phyloP scores from a whole-genome alignment of 768 basidiomycete genomes.

The Melanogaster broomeanus region DNA sequence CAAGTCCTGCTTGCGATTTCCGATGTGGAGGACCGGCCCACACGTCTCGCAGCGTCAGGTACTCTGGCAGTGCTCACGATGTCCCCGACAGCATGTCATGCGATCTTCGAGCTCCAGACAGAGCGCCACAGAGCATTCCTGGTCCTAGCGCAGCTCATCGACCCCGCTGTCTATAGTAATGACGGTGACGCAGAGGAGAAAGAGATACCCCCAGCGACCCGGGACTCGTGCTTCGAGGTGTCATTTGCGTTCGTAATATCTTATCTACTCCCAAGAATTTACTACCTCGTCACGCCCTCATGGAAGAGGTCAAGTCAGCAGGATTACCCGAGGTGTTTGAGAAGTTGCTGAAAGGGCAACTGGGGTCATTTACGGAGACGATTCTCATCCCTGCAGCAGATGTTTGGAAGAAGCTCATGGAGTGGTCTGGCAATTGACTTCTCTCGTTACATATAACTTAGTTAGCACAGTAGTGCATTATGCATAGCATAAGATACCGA shows the following conservation, averaged over 20 bases:
- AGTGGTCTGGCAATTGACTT: slow-evolving; percentile 10
- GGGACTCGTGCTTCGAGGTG: slow-evolving; percentile 76
- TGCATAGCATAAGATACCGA: neutral
- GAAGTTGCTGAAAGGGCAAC: slow-evolving; percentile 45
- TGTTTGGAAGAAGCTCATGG: slow-evolving; percentile 44
- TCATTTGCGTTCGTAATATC: slow-evolving; percentile 73
- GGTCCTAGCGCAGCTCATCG: slow-evolving; percentile 67
- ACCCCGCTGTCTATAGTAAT: slow-evolving; percentile 46
- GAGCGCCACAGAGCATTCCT: slow-evolving; percentile 65
- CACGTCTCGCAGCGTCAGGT: slow-evolving; percentile 88
- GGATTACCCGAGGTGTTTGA: slow-evolving; percentile 58
- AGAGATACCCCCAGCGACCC: slow-evolving; percentile 37
- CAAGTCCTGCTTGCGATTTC: slow-evolving; percentile 84
- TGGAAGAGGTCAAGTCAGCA: slow-evolving; percentile 50
- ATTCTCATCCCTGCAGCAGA: slow-evolving; percentile 54
- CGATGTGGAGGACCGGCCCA: slow-evolving; percentile 82
- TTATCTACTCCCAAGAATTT: slow-evolving; percentile 46
- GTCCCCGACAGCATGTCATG: slow-evolving; percentile 57
- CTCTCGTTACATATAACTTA: no score
- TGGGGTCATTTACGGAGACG: slow-evolving; percentile 35
- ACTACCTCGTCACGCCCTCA: slow-evolving; percentile 42
- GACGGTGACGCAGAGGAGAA: slow-evolving; percentile 39
- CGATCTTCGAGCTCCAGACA: slow-evolving; percentile 62
- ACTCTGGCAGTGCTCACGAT: slow-evolving; percentile 81
- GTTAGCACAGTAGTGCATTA: neutral